Evolutionary conservation across 192 early-diverging fungal species (phyloP).

Genomic region (Podila epicladia): DNA sequence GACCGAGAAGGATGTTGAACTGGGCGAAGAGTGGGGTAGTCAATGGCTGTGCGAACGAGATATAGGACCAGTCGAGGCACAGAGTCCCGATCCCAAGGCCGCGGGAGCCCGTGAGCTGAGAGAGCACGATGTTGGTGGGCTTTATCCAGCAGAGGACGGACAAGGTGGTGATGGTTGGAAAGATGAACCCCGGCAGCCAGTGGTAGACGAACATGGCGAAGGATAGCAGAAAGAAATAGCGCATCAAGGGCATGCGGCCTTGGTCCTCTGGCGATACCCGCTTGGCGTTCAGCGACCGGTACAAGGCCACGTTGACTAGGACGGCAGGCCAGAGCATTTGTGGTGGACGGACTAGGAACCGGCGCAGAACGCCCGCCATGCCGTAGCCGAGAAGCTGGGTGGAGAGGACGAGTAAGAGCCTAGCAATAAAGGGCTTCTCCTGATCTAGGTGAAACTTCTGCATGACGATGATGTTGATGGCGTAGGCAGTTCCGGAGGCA

Average conservation of each 20-base stretch:
- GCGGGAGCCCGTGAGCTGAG: constrained; percentile 48
- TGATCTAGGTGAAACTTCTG: constrained; percentile 52
- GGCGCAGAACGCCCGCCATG: constrained; percentile 57
- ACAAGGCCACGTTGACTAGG: constrained; percentile 73
- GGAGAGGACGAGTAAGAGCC: constrained; percentile 54
- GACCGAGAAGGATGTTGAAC: constrained; percentile 53
- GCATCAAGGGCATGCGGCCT: constrained; percentile 51
- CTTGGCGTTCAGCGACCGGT: constrained; percentile 73
- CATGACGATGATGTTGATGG: constrained; percentile 53
- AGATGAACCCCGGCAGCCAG: constrained; percentile 56
- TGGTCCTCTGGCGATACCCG: constrained; percentile 8
- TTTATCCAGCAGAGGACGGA: constrained; percentile 58
- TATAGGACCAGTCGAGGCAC: constrained; percentile 52
- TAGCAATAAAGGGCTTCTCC: constrained; percentile 46
- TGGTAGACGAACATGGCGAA: constrained; percentile 55
- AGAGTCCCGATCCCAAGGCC: constrained; percentile 52
- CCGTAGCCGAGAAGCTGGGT: constrained; percentile 69
- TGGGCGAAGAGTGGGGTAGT: constrained; percentile 49
- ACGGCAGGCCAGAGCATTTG: constrained; percentile 74
- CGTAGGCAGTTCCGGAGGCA: constrained; percentile 48
- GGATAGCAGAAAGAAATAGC: constrained; percentile 52
- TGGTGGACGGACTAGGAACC: constrained; percentile 67
- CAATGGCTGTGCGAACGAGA: constrained; percentile 40
- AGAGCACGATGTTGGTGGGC: constrained; percentile 40
- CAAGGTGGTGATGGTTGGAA: constrained; percentile 52